Base-by-base conservation (phyloP, 768 basidiomycete species). In the Clavulina sp. region DNA sequence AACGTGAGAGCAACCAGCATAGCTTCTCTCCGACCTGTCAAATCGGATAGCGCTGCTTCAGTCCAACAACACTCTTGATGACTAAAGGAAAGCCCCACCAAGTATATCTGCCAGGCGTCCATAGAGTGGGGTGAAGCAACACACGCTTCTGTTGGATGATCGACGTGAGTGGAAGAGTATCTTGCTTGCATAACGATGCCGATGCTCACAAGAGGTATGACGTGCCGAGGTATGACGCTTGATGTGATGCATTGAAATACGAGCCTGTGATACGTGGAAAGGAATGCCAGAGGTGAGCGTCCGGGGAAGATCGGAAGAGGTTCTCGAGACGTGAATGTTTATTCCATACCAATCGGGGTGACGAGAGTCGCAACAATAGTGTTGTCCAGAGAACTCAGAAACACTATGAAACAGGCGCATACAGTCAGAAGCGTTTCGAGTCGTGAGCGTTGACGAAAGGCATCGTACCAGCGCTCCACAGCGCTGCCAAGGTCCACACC, bases 81-180 rank as follows among this genome's bases (percentile, higher is more conserved):
- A 46, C 13, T 13, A 26, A 26, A n/a, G 16, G 13, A 13, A 13
- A 60, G 23, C 4, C 57, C 53, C 7, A 40, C 85, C 85, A 55
- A 89, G 64, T 59, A 88, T 85, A 66, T 89, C 85, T 53, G 86
- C 76, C 55, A 89, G 69, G 55, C 84, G 78, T 79, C 85, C 85
- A 70, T 87, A 87, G 56, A 88, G 66, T 53, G 87, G 89, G 21
- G 88, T 89, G 64, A 91, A 89, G 66, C 84, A 89, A 60, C 87
- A 89, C 36, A 89, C 43, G 43, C 43, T 46, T 24, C 43, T 46
- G 1, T 1, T 1, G n/a, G n/a, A n/a, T n/a, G n/a, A n/a, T n/a
- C n/a, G n/a, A n/a, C n/a, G n/a, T n/a, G n/a, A n/a, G n/a, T 46
- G 9, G 26, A 26, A 9, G 9, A 1, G 9, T 16, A 26, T 9